Percentiles rank a stretch among this genome's conserved stretches.
Conservation (phyloP, 2,329 filamentous ascomycete species). For the Penicillium concentricum region DNA sequence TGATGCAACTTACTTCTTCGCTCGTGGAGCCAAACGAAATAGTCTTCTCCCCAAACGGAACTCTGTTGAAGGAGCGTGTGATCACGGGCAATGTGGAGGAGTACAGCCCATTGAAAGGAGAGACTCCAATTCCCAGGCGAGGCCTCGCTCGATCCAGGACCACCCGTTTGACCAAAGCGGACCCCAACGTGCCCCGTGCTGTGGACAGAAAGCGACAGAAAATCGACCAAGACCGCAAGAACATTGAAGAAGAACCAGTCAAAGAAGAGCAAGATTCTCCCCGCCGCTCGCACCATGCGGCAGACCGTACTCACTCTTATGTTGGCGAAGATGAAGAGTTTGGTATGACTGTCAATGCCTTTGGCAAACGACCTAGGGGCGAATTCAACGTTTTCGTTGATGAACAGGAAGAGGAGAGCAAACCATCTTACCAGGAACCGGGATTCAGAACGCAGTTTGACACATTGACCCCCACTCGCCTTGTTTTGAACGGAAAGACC, state of each 20-base stretch:
- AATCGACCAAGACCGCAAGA: slow-evolving; percentile 13
- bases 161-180: slow-evolving; percentile 28
- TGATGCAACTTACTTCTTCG: slow-evolving; percentile 48
- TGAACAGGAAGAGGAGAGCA: slow-evolving; percentile 1
- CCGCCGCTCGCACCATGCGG: slow-evolving; percentile 18
- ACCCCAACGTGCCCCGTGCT: slow-evolving; percentile 34
- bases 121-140: slow-evolving; percentile 43
- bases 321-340: slow-evolving; percentile 35
- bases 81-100: slow-evolving; percentile 52
- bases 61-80: slow-evolving; percentile 43
- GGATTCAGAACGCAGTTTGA: slow-evolving; percentile 5
- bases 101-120: slow-evolving; percentile 47
- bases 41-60: slow-evolving; percentile 47
- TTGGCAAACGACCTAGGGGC: slow-evolving; percentile 29
- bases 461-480: slow-evolving; percentile 20
- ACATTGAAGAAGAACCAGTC: slow-evolving; percentile 12
- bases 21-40: slow-evolving; percentile 48
- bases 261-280: slow-evolving; percentile 20
- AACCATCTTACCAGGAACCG: slow-evolving; percentile 10
- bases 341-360: slow-evolving; percentile 31
- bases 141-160: slow-evolving; percentile 31
- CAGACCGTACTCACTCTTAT: slow-evolving; percentile 19
- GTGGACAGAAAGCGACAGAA: slow-evolving; percentile 29
- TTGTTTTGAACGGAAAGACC: slow-evolving; percentile 23
- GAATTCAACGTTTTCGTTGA: slow-evolving; percentile 43